Evolutionary conservation across 768 basidiomycete species (phyloP).

Genomic region (Auricularia auricula-judae): DNA sequence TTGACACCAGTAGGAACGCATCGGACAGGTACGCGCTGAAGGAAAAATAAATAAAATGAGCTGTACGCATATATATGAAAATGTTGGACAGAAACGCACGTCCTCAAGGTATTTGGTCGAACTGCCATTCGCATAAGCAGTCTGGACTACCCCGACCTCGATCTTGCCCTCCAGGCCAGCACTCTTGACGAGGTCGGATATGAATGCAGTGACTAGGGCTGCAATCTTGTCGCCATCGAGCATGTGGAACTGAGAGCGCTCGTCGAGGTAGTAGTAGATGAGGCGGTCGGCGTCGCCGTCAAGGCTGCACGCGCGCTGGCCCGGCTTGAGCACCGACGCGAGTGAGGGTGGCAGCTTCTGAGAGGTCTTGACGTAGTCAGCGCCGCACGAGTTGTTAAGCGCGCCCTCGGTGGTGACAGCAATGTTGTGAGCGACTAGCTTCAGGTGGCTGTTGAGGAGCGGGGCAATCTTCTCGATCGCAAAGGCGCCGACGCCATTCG

Average conservation of each 20-base stretch:
- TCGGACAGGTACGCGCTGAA: slow-evolving; percentile 80
- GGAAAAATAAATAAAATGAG: neutral
- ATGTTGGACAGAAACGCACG: slow-evolving; percentile 30
- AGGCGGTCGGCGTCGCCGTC: slow-evolving; percentile 97
- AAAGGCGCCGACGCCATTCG: slow-evolving; percentile 90
- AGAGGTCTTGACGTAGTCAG: slow-evolving; percentile 91
- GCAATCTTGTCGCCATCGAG: slow-evolving; percentile 99
- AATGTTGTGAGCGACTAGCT: slow-evolving; percentile 60
- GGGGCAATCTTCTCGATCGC: slow-evolving; percentile 52
- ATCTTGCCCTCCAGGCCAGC: slow-evolving; percentile 70
- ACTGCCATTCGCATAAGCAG: slow-evolving; percentile 95
- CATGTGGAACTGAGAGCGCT: slow-evolving; percentile 69
- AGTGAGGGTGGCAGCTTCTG: slow-evolving; percentile 81
- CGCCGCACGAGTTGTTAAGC: slow-evolving; percentile 83
- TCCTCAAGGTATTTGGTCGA: slow-evolving; percentile 87
- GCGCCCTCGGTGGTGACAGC: slow-evolving; percentile 51
- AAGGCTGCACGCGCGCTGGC: slow-evolving; percentile 81
- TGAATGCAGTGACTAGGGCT: slow-evolving; percentile 82
- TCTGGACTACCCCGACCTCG: slow-evolving; percentile 92
- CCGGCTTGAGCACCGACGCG: slow-evolving; percentile 45
- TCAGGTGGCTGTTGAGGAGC: slow-evolving; percentile 49
- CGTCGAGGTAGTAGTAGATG: slow-evolving; percentile 89
- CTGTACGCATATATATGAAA: no score
- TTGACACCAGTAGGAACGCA: slow-evolving; percentile 97
- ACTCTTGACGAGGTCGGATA: slow-evolving; percentile 78